These are phyloP conservation scores for Trypanosoma avium DNA, from an alignment of 208 protist species.

Conservation along the genomic window DNA sequence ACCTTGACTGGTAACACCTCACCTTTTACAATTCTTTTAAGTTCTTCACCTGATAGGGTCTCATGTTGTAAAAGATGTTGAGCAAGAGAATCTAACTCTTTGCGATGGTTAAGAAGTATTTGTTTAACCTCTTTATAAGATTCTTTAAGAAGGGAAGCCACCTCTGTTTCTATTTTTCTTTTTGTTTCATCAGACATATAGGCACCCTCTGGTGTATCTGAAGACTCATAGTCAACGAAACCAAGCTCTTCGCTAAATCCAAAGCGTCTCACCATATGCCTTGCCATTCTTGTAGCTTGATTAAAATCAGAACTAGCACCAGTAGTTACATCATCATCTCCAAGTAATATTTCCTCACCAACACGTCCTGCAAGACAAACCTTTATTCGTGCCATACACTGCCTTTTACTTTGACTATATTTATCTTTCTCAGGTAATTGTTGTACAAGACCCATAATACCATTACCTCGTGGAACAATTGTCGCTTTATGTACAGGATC, in stretches of 20 bases:
- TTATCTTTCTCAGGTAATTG: constrained; percentile 85
- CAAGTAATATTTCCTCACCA: constrained; percentile 97
- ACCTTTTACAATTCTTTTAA: constrained; percentile 76
- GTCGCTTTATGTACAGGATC: constrained; percentile 93
- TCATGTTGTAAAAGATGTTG: constrained; percentile 85
- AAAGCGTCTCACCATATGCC: constrained; percentile 90
- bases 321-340: constrained; percentile 93
- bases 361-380: constrained; percentile 91
- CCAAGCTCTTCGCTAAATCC: constrained; percentile 88
- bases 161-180: constrained; percentile 82
- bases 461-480: constrained; percentile 89
- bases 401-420: constrained; percentile 85
- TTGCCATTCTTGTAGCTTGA: constrained; percentile 86
- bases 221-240: constrained; percentile 85
- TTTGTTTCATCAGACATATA: constrained; percentile 93
- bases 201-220: constrained; percentile 72
- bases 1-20: constrained; percentile 54
- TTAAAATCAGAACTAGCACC: constrained; percentile 91
- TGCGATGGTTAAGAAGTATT: constrained; percentile 58
- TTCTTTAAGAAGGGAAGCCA: constrained; percentile 60
- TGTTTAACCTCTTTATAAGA: constrained; percentile 76
- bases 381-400: constrained; percentile 82
- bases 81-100: constrained; percentile 75
- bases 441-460: constrained; percentile 91
- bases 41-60: constrained; percentile 79